These are phyloP conservation scores for Glaciozyma antarctica DNA, from an alignment of 768 basidiomycete species.

Conservation along the genomic window DNA sequence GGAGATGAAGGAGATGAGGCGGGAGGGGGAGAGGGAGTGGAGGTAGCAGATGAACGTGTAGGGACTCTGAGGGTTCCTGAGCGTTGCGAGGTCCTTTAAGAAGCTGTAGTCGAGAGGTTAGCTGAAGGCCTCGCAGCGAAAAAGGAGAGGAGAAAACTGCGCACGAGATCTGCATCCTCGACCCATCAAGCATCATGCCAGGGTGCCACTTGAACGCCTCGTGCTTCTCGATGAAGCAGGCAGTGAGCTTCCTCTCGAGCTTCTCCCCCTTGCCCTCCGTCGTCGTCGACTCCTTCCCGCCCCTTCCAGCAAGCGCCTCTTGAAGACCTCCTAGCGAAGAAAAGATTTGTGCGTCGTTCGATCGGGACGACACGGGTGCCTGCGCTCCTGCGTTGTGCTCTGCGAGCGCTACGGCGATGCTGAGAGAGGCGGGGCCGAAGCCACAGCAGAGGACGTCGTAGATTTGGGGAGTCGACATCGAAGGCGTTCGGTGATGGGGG, in stretches of 20 bases:
- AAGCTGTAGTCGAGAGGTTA: neutral
- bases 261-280: neutral
- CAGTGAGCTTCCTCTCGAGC: neutral
- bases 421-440: neutral
- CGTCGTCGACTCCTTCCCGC: neutral
- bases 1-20: constrained; percentile 51
- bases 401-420: neutral
- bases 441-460: neutral
- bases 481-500: too few species aligned
- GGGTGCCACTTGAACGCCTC: constrained; percentile 50
- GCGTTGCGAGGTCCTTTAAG: neutral
- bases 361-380: constrained; percentile 8
- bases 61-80: neutral
- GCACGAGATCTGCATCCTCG: constrained; percentile 48
- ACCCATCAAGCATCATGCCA: constrained; percentile 50
- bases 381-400: neutral
- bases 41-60: constrained; percentile 45
- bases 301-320: too few species aligned
- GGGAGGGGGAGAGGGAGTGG: constrained; percentile 46
- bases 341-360: neutral
- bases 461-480: neutral
- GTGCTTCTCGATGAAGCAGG: constrained; percentile 47
- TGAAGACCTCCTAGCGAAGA: too few species aligned
- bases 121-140: constrained; percentile 36
- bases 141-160: neutral